phyloP scores from a whole-genome alignment of 2,329 filamentous ascomycete species.

The Lachnellula arida region DNA sequence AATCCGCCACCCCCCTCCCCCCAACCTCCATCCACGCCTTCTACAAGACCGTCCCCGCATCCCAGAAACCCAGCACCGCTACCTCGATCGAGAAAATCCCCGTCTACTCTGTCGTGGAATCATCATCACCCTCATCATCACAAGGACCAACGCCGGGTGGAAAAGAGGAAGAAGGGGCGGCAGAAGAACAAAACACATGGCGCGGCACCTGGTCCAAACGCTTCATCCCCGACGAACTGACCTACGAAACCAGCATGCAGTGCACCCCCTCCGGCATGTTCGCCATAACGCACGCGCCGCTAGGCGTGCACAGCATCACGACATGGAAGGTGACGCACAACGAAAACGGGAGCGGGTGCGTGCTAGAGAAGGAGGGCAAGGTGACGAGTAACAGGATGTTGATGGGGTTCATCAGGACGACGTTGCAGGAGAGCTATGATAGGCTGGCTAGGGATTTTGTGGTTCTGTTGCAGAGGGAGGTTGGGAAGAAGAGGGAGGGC shows the following conservation, averaged over 20 bases:
- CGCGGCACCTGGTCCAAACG: conserved; percentile 59
- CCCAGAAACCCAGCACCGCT: conserved; percentile 1
- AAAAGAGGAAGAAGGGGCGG: conserved; percentile 68
- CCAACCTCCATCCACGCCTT: conserved; percentile 39
- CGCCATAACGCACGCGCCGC: conserved; percentile 28
- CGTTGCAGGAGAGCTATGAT: conserved; percentile 68
- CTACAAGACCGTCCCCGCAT: conserved; percentile 50
- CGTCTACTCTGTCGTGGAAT: conserved; percentile 22
- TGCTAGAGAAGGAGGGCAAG: conserved; percentile 74
- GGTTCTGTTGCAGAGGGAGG: conserved; percentile 39
- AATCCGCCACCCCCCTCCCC: conserved; percentile 31
- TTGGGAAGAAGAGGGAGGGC: not conserved
- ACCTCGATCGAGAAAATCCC: conserved; percentile 10
- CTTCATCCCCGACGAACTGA: conserved; percentile 25
- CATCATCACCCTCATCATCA: not conserved
- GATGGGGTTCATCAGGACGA: conserved; percentile 72
- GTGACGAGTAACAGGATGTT: conserved; percentile 74
- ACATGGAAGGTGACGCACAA: conserved; percentile 57
- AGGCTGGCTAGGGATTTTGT: conserved; percentile 60
- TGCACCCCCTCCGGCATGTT: conserved; percentile 20
- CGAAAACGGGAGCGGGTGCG: conserved; percentile 67
- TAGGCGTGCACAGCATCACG: conserved; percentile 47
- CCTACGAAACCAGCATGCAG: conserved; percentile 23
- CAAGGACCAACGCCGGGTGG: conserved; percentile 42
- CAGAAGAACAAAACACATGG: conserved; percentile 46